Base-by-base conservation (phyloP, 192 early-diverging fungal species). In the Funneliformis mosseae region DNA sequence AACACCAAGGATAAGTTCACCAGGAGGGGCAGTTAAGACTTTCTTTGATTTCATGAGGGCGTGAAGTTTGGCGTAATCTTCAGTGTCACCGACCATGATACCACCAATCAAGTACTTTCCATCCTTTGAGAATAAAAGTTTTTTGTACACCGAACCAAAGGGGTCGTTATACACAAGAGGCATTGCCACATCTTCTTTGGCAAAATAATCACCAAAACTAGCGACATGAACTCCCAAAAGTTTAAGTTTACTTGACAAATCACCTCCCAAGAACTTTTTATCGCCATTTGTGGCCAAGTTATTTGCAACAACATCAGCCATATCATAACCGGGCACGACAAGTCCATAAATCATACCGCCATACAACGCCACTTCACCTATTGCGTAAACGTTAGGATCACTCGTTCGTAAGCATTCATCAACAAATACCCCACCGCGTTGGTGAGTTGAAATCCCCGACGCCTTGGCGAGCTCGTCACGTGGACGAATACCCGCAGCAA, bases 211-310 rank as follows among this genome's bases (percentile, higher is more conserved):
- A 38, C 92, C 92, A 87, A 92, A 92, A 60, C 87, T 89, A 6
- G 92, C 92, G 18, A 92, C 92, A 73, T 93, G 84, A n/a, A 92
- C 87, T 11, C 92, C 92, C 50, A 93, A 63, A 64, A 92, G 81
- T 59, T 92, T 92, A 14, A 92, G 86, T 81, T 93, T 93, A 10
- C 92, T 90, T 39, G 89, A 91, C 83, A 93, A 83, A 78, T 92
- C 92, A 59, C 88, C 85, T 63, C 84, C 83, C 8, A 76, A 55
- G 50, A 48, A 76, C 5, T 39, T 59, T 25, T 66, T 78, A 33
- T 80, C 39, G 41, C 76, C 78, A 6, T 46, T 48, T 16, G 80
- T 79, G 14, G 83, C 62, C 27, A 92, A 74, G 76, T 90, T 89
- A 23, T 75, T 81, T 2, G 92, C 90, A 21, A 91, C 88, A 23